phyloP scores from a whole-genome alignment of 306 rosid genomes.

The Dalbergia cochinchinensis region DNA sequence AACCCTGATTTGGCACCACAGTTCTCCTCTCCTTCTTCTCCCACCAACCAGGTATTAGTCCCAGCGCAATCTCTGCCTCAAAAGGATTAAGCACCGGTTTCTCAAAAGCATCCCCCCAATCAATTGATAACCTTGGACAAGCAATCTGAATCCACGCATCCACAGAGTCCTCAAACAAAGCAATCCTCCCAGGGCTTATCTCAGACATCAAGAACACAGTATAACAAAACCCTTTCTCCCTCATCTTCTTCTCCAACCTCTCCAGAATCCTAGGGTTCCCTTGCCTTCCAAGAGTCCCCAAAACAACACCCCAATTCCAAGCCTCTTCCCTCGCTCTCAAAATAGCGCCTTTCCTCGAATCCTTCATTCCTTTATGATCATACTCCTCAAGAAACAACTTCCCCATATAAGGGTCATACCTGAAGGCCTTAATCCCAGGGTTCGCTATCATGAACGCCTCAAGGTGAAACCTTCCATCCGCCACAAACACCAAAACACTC shows the following conservation, averaged over 20 bases:
- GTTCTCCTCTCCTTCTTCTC: constrained; percentile 63
- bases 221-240: constrained; percentile 64
- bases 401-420: constrained; percentile 87
- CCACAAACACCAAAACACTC: constrained; percentile 73
- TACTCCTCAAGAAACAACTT: constrained; percentile 88
- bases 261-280: constrained; percentile 91
- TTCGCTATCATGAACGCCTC: constrained; percentile 97
- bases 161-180: constrained; percentile 78
- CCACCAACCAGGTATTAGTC: constrained; percentile 96
- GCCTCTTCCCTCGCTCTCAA: constrained; percentile 66
- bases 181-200: constrained; percentile 76
- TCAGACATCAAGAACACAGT: constrained; percentile 90
- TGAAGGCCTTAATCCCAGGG: constrained; percentile 73
- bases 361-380: constrained; percentile 89
- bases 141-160: constrained; percentile 99
- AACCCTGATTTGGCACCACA: constrained; percentile 42
- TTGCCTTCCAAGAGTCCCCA: constrained; percentile 96
- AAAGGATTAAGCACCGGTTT: constrained; percentile 90
- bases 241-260: constrained; percentile 78
- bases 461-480: constrained; percentile 93
- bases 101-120: constrained; percentile 92
- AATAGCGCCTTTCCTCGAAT: constrained; percentile 69
- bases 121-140: constrained; percentile 89
- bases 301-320: constrained; percentile 80
- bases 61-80: constrained; percentile 88